Percentiles rank a stretch among this genome's conserved stretches.
Evolutionary conservation across 1,284 basidiomycete genomes (phyloP).

Genomic region (Neolentinus lepideus): DNA sequence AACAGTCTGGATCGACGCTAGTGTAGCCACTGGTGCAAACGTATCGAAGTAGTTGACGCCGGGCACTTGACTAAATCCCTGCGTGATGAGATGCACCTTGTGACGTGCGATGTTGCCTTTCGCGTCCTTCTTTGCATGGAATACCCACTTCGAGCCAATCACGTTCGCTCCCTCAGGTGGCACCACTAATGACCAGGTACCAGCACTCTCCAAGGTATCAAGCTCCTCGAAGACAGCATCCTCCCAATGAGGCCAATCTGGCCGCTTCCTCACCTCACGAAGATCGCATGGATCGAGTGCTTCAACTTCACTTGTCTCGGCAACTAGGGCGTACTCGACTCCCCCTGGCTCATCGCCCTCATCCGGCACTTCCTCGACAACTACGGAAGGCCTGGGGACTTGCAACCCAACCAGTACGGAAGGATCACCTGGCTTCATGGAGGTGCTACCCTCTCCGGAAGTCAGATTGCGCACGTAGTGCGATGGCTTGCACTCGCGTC

Average conservation of each 20-base stretch:
- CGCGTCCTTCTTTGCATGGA: conserved; percentile 24
- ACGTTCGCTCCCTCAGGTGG: conserved; percentile 15
- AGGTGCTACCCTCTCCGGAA: no score
- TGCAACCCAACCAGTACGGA: neutral
- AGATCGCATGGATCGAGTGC: conserved; percentile 10
- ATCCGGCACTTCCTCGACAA: conserved; percentile 7
- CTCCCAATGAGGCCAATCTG: conserved; percentile 18
- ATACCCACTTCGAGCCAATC: conserved; percentile 24
- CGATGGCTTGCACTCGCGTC: no score
- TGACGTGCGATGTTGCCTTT: conserved; percentile 15
- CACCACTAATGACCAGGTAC: conserved; percentile 17
- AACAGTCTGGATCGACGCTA: conserved; percentile 24
- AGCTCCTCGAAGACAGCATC: conserved; percentile 22
- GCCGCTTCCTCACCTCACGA: conserved; percentile 12
- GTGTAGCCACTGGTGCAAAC: conserved; percentile 28
- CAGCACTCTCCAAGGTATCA: conserved; percentile 11
- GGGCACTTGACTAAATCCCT: conserved; percentile 33
- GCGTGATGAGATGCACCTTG: conserved; percentile 31
- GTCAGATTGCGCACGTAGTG: no score
- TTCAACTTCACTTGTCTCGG: conserved; percentile 10
- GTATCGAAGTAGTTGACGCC: conserved; percentile 35
- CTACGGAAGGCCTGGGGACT: neutral
- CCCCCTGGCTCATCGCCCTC: no score
- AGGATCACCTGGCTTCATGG: no score
- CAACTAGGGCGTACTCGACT: no score